phyloP scores from a whole-genome alignment of 257 asterid species.

The Echites panduratus region DNA sequence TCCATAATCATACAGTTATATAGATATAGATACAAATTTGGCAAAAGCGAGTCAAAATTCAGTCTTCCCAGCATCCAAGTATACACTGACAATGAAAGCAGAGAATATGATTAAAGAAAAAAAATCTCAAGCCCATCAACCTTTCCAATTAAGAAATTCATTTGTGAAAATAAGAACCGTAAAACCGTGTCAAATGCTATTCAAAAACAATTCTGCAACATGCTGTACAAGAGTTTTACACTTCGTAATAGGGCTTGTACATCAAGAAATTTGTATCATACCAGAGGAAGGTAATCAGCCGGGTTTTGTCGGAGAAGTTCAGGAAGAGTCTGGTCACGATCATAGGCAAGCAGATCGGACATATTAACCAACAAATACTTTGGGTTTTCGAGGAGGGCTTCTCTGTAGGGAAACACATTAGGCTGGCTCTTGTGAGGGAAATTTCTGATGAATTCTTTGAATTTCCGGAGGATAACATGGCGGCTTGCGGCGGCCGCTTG shows the following conservation, averaged over 20 bases:
- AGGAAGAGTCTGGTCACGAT: slow-evolving; percentile 72
- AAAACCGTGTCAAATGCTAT: background rate
- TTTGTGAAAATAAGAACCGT: background rate
- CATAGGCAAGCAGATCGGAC: slow-evolving; percentile 87
- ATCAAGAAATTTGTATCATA: slow-evolving; percentile 13
- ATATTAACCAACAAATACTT: slow-evolving; percentile 56
- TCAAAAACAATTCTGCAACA: background rate
- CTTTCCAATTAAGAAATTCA: too few species aligned
- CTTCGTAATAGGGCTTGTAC: background rate
- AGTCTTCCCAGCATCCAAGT: background rate
- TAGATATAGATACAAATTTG: background rate
- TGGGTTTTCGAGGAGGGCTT: slow-evolving; percentile 71
- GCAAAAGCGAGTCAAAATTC: background rate
- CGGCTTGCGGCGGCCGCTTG: slow-evolving; percentile 47
- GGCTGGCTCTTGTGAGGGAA: slow-evolving; percentile 76
- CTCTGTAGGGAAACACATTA: slow-evolving; percentile 84
- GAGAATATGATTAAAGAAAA: background rate
- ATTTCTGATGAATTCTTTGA: slow-evolving; percentile 86
- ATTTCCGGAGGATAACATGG: slow-evolving; percentile 68
- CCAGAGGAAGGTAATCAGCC: slow-evolving; percentile 86
- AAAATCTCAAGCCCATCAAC: background rate
- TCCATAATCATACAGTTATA: background rate
- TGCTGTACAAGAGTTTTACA: background rate
- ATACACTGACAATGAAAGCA: background rate
- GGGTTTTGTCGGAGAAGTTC: slow-evolving; percentile 82